Base-by-base conservation (phyloP, 257 asterid genomes). In the Lycium barbarum region DNA sequence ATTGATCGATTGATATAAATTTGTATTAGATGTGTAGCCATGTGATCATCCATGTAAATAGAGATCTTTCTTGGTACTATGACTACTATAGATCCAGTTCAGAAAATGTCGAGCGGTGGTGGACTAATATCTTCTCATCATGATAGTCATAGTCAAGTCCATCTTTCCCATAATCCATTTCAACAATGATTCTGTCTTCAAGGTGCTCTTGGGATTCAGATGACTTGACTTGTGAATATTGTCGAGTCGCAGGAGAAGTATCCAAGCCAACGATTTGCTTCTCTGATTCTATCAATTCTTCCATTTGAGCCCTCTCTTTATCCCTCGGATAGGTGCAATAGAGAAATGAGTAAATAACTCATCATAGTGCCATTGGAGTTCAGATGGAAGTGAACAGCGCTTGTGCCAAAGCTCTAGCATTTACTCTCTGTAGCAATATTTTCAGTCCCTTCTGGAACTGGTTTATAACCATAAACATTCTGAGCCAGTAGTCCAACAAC, bases 271-370 rank as follows among this genome's bases (percentile, higher is more conserved):
- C 84, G 35, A 87, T 85, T 86, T 89, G 92, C 93, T 92, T 85
- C 87, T 95, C 98, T 9, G 97, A 94, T 83, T 90, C 97, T 59
- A 91, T 84, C 86, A 92, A 51, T 79, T 91, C 96, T 79, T 91
- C 93, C 98, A 93, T 94, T 72, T 71, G 90, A 53, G 98, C 97
- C 17, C 90, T 89, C 9, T 89, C 97, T 49, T 90, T 89, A 68
- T 95, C 99, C 59, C 89, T 87, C 14, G 99, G 98, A 63, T 95
- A 94, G 18, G 95, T 93, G n/a, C 54, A 84, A 62, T 95, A 94
- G 65, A 95, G 99, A 80, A 94, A 92, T 58, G 95, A 90, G 90
- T 94, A 95, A 49, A 95, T 91, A 20, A 88, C 40, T 70, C 96
- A 93, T 81, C 98, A 95, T 47, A 93, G 63, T 36, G 91, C 93